These are phyloP conservation scores for Trametes sp. DNA, from an alignment of 1,284 basidiomycete species.

Conservation along the genomic window DNA sequence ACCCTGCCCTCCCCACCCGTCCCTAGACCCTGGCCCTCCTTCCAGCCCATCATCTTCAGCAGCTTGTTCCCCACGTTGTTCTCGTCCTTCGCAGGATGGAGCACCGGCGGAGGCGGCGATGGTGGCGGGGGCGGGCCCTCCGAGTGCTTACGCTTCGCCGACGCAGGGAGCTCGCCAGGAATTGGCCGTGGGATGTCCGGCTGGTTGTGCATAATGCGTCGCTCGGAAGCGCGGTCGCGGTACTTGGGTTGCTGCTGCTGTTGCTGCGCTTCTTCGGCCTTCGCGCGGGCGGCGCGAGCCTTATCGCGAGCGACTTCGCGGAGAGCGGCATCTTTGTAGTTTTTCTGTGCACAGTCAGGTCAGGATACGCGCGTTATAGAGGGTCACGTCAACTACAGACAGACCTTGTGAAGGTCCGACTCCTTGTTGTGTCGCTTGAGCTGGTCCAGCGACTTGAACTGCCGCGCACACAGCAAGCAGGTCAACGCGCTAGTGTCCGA, in stretches of 20 bases:
- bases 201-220: slow-evolving; percentile 88
- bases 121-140: slow-evolving; percentile 71
- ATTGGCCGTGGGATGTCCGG: slow-evolving; percentile 75
- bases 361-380: not conserved
- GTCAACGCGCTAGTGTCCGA: slow-evolving; percentile 75
- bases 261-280: slow-evolving; percentile 39
- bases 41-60: slow-evolving; percentile 97
- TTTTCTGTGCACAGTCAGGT: slow-evolving; percentile 65
- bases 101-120: slow-evolving; percentile 64
- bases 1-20: slow-evolving; percentile 81
- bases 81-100: slow-evolving; percentile 78
- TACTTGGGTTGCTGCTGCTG: slow-evolving; percentile 71
- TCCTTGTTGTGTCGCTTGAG: slow-evolving; percentile 88
- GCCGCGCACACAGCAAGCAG: slow-evolving; percentile 89
- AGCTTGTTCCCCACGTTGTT: slow-evolving; percentile 90
- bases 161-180: slow-evolving; percentile 39
- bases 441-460: slow-evolving; percentile 88
- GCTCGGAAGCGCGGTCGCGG: slow-evolving; percentile 90
- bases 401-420: slow-evolving; percentile 91
- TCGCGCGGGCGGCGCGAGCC: slow-evolving; percentile 56
- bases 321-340: slow-evolving; percentile 74
- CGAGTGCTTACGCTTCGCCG: slow-evolving; percentile 54
- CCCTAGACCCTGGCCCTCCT: slow-evolving; percentile 87
- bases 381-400: not conserved
- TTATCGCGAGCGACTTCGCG: slow-evolving; percentile 81